These are phyloP conservation scores for Balakata baccata DNA, from an alignment of 345 rosid species.

Conservation along the genomic window DNA sequence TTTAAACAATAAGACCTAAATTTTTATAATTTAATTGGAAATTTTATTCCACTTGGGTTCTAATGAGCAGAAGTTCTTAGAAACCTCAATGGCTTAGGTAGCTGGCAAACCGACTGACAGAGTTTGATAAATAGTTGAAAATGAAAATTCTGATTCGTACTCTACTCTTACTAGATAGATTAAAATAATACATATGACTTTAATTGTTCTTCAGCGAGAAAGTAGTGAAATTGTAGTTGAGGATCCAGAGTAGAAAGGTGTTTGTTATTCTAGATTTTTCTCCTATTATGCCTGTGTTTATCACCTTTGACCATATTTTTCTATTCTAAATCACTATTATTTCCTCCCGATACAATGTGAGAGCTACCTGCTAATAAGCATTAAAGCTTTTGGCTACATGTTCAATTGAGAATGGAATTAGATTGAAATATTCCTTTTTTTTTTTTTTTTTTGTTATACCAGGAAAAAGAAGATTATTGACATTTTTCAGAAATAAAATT, in stretches of 20 bases:
- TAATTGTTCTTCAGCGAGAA: conserved; percentile 44
- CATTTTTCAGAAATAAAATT: too few species aligned
- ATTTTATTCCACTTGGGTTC: conserved; percentile 40
- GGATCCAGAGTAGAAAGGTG: conserved; percentile 88
- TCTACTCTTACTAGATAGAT: background rate
- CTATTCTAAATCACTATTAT: too few species aligned
- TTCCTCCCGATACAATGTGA: too few species aligned
- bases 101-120: conserved; percentile 76
- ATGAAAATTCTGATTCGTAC: background rate
- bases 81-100: conserved; percentile 94
- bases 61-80: conserved; percentile 87
- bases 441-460: too few species aligned
- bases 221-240: conserved; percentile 90
- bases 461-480: too few species aligned
- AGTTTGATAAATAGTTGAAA: conserved; percentile 44
- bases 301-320: background rate
- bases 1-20: background rate
- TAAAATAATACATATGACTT: background rate
- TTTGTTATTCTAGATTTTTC: background rate
- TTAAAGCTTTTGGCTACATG: too few species aligned
- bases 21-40: background rate
- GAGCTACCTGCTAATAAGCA: too few species aligned
- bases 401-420: too few species aligned
- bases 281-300: background rate
- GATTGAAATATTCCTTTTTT: too few species aligned